Evolutionary conservation across 2,329 filamentous ascomycete genomes (phyloP), one percentile per base, ranked within the genome.

Genomic region (Monosporascus sp.): DNA sequence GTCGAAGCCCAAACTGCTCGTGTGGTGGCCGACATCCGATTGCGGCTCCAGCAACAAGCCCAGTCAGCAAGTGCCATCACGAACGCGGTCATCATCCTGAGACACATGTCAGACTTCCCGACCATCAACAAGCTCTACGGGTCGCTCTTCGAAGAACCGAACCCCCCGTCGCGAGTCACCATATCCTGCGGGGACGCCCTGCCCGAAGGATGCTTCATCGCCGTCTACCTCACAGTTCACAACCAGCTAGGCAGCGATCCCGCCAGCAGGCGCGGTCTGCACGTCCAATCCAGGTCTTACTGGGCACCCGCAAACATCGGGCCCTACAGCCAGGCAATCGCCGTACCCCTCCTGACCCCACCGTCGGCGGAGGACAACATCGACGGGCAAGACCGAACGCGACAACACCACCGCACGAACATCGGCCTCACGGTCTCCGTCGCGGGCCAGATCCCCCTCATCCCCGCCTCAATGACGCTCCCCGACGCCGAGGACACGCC

Each of bases 241-340:
- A 57, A 64, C 1, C 55, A 55, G 2, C 56, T 69, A 57, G 8
- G 26, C 9, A 7, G 7, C 41, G 19, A 20, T 16, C 11, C 11
- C 19, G 45, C 53, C 22, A 54, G 57, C 35, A 70, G 88, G 71
- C 76, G 78, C 50, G 83, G 82, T 0, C 79, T 97, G 1, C 94
- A 99, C 68, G 92, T 99, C 6, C 94, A 97, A 71, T 92, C 89
- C 3, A 79, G 89, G 40, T 96, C 91, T 11, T 97, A 97, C 76
- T 99, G 94, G 94, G 94, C 94, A 0, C 94, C 94, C 0, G 93
- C 94, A 20, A 97, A 97, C 65, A 97, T 99, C 51, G 94, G 94
- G 0, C 94, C 94, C 0, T 97, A 97, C 70, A 97, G 92, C 52
- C 94, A 99, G 73, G 91, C 91, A 4, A 84, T 94, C 49, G 77